Base-by-base conservation (phyloP, 176 grass and related monocot species). In the Eragrostis nindensis region DNA sequence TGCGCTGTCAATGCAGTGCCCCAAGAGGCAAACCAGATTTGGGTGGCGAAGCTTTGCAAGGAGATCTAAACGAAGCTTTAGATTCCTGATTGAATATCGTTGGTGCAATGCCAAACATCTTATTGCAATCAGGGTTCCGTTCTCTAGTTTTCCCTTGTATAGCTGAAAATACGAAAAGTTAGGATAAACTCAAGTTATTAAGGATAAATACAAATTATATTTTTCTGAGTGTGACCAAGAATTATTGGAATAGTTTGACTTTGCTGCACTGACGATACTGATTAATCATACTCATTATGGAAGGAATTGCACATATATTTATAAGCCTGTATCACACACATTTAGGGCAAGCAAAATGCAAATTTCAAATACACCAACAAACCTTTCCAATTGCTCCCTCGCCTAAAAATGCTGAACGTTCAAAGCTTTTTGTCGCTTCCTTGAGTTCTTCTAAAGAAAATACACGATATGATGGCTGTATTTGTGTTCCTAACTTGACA, bases 321-420 rank as follows among this genome's bases (percentile, higher is more conserved):
- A 30, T 43, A 38, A 41, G 42, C n/a, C n/a, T 68, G 3, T 49
- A 32, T 62, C 11, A 66, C 32, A 36, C 32, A 36, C 5, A 52
- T 62, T 44, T 68, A 21, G 40, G 14, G 46, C 53, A 22, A 40
- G 25, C 19, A 48, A 73, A 39, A 42, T 74, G 9, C 21, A 46
- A 79, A 78, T 82, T 7, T 22, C 17, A 71, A 76, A 75, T 62
- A 62, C 25, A 66, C 3, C 7, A 76, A 59, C 61, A 68, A 83
- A 98, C 95, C 95, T 98, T 98, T 81, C 95, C 95, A 72, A 89
- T 92, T 84, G 95, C 89, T n/a, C 95, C 95, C 75, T 98, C 95
- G 19, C 95, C 92, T 80, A 98, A 85, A 87, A 86, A 94, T 74
- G 88, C 76, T 19, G 88, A 89, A 11, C 54, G 41, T 71, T 92